Evolutionary conservation across 345 rosid genomes (phyloP).

Genomic region (Tarenaya hassleriana): DNA sequence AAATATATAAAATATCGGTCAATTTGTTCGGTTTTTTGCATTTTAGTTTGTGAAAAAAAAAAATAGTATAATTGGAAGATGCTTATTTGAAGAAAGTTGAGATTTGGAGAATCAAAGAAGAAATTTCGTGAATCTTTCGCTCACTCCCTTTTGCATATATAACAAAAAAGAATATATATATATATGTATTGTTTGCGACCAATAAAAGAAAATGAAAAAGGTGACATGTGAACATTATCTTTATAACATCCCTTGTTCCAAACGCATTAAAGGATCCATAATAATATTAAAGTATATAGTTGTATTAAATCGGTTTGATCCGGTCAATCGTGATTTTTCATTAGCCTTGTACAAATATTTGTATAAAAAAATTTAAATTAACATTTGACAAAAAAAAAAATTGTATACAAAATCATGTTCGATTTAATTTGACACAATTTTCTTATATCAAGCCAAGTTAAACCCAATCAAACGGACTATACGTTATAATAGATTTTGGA

Average conservation of each 20-base stretch:
- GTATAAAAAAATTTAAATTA: too few relatives aligned
- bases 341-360: too few relatives aligned
- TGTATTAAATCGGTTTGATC: too few relatives aligned
- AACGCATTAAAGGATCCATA: constrained; percentile 26
- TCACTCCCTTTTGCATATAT: constrained; percentile 27
- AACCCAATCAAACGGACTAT: too few relatives aligned
- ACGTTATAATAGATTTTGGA: too few relatives aligned
- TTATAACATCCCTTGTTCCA: constrained; percentile 26
- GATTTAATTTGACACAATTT: too few relatives aligned
- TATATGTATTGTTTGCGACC: background rate
- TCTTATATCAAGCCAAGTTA: too few relatives aligned
- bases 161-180: constrained; percentile 1
- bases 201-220: background rate
- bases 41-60: constrained; percentile 14
- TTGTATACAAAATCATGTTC: too few relatives aligned
- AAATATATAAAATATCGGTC: too few relatives aligned
- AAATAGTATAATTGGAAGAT: constrained; percentile 21
- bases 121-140: constrained; percentile 30
- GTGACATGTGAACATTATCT: constrained; percentile 26
- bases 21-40: background rate
- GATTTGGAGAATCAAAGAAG: constrained; percentile 33
- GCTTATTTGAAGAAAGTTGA: constrained; percentile 28
- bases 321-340: too few relatives aligned
- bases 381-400: too few relatives aligned
- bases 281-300: too few relatives aligned